phyloP scores from a whole-genome alignment of 2,329 filamentous ascomycete species.

The Penicillium sumatraense region DNA sequence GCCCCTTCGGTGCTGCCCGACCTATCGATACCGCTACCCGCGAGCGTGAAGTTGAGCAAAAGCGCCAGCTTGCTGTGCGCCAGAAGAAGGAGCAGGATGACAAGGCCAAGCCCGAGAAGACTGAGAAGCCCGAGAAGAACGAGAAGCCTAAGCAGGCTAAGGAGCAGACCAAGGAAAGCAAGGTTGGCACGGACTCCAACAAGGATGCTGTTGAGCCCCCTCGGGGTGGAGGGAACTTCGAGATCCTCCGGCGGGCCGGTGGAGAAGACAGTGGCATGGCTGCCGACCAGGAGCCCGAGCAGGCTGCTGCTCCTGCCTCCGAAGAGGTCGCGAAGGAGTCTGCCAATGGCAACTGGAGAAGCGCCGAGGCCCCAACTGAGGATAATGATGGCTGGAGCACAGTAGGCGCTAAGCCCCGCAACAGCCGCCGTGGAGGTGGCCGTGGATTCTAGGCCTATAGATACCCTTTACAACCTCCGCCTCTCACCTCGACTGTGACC shows the following conservation, averaged over 20 bases:
- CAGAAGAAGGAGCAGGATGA: slow-evolving; percentile 75
- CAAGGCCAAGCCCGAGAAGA: slow-evolving; percentile 48
- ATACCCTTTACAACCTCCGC: slow-evolving; percentile 34
- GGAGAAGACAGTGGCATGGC: slow-evolving; percentile 54
- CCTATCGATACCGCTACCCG: slow-evolving; percentile 92
- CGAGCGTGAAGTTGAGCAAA: slow-evolving; percentile 90
- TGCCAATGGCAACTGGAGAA: slow-evolving; percentile 51
- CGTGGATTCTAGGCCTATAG: slow-evolving; percentile 45
- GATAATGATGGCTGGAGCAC: slow-evolving; percentile 57
- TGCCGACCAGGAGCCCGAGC: slow-evolving; percentile 56
- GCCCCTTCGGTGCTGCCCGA: slow-evolving; percentile 88
- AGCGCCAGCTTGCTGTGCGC: slow-evolving; percentile 71
- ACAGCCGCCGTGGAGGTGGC: slow-evolving; percentile 48
- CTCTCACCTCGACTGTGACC: slow-evolving; percentile 13
- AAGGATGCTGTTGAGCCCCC: slow-evolving; percentile 47
- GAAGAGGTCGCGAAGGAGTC: slow-evolving; percentile 60
- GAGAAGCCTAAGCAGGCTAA: slow-evolving; percentile 67
- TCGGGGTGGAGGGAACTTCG: slow-evolving; percentile 55
- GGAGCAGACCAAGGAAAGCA: slow-evolving; percentile 45
- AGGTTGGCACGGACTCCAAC: slow-evolving; percentile 43
- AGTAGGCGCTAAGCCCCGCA: slow-evolving; percentile 49
- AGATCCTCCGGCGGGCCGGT: slow-evolving; percentile 58
- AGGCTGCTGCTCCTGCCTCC: slow-evolving; percentile 50
- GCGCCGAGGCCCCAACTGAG: slow-evolving; percentile 32
- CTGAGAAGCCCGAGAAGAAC: slow-evolving; percentile 64